These are phyloP conservation scores for Plasmodium knowlesi DNA, from an alignment of 169 alveolate genomes.

Conservation along the genomic window DNA sequence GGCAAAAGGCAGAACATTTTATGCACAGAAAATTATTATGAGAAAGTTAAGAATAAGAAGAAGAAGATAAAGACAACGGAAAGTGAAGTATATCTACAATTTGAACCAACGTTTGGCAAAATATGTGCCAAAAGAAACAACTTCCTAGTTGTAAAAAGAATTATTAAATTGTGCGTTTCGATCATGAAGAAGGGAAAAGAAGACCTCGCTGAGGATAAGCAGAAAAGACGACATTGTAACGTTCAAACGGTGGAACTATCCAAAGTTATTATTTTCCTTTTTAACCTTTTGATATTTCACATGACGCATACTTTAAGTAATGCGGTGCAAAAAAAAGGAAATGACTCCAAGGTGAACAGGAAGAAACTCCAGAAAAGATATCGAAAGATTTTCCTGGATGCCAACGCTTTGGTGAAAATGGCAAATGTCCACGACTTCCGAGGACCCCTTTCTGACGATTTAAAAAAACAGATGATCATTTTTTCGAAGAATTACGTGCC, in stretches of 20 bases:
- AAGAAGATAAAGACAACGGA: background rate
- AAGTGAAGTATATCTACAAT: background rate
- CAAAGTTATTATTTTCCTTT: slow-evolving; percentile 14
- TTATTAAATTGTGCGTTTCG: slow-evolving; percentile 8
- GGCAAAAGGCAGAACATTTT: slow-evolving; percentile 9
- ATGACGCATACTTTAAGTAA: background rate
- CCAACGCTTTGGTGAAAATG: background rate
- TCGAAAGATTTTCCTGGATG: background rate
- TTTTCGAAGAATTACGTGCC: slow-evolving; percentile 18
- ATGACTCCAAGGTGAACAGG: background rate
- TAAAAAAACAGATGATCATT: background rate
- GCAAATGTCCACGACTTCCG: background rate
- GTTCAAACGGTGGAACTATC: slow-evolving; percentile 3
- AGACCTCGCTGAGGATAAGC: background rate
- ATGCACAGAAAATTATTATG: slow-evolving; percentile 30
- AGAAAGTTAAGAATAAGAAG: slow-evolving; percentile 29
- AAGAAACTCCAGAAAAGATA: slow-evolving; percentile 12
- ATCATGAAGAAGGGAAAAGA: background rate
- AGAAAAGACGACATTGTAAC: background rate
- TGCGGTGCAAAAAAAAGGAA: background rate
- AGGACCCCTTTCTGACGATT: background rate
- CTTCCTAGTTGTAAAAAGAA: slow-evolving; percentile 22
- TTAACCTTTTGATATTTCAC: slow-evolving; percentile 28
- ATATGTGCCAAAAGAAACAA: slow-evolving; percentile 25
- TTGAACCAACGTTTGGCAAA: background rate